phyloP scores from a whole-genome alignment of 2,329 filamentous ascomycete genomes.

The Diaporthe australafricana region DNA sequence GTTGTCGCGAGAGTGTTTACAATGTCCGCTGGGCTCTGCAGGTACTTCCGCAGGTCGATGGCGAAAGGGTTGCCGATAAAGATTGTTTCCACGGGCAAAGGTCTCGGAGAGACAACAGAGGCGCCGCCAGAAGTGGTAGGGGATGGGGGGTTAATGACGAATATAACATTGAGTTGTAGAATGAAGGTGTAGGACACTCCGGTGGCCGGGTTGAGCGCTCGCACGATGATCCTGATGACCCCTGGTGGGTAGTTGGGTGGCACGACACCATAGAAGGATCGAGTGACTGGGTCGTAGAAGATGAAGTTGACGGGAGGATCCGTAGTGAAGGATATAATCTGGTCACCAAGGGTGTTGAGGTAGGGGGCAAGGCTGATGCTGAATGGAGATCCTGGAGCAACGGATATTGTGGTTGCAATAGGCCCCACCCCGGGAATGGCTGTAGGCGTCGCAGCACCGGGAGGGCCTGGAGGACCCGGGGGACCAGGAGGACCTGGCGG shows the following conservation, averaged over 20 bases:
- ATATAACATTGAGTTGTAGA: background rate
- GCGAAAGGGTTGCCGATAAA: background rate
- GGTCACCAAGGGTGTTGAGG: background rate
- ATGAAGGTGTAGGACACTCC: background rate
- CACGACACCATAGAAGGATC: slow-evolving; percentile 15
- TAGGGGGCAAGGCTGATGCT: background rate
- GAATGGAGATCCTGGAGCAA: background rate
- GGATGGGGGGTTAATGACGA: background rate
- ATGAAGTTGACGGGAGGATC: background rate
- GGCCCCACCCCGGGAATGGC: background rate
- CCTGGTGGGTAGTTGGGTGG: background rate
- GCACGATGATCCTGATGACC: background rate
- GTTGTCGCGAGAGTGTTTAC: background rate
- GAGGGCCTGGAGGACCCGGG: background rate
- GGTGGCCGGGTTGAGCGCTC: background rate
- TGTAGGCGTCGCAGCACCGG: background rate
- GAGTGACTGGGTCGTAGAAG: slow-evolving; percentile 27
- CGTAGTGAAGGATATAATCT: slow-evolving; percentile 14
- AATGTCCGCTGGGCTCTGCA: background rate
- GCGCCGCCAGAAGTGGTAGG: background rate
- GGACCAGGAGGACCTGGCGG: background rate
- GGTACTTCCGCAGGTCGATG: slow-evolving; percentile 10
- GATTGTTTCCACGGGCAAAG: slow-evolving; percentile 8
- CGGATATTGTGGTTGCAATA: background rate
- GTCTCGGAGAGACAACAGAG: background rate